Evolutionary conservation across 1,284 basidiomycete genomes (phyloP), one percentile per base, ranked within the genome.

Genomic region (Naganishia sp.): DNA sequence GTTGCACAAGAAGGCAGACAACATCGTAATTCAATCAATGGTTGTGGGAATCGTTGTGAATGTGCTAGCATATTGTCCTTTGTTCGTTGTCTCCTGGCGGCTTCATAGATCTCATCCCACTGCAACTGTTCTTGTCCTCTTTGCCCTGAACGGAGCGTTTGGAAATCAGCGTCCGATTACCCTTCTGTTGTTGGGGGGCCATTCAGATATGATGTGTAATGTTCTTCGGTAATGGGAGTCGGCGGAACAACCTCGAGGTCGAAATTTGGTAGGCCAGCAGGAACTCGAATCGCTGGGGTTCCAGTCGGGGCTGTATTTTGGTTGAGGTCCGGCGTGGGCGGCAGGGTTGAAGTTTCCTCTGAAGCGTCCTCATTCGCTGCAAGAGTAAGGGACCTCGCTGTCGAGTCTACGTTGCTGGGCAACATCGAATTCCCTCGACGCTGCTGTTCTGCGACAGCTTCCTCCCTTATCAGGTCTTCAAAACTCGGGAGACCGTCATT

Each of bases 191-290:
- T 6, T 4, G 35, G 35, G 35, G n/a, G 17, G 13, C 5, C 28
- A 41, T 54, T 31, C n/a, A 51, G 21, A 32, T 25, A 51, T 18
- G 58, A 61, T 23, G 47, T 61, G 18, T 35, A 35, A 43, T 56
- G 46, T 39, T 49, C 45, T 23, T 65, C 35, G 6, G 28, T 47
- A 11, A 53, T 31, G 3, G 67, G 67, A 13, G 67, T 68, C 41
- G 67, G 67, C 18, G 67, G 67, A 2, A 68, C 67, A 15, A 68
- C 57, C 39, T 65, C 67, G 50, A 68, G 63, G 31, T 68, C 63
- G n/a, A 68, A 50, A 46, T 45, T 50, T 17, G 58, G 58, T 32
- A 42, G 28, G 3, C 17, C n/a, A 18, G 11, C 6, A n/a, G 47
- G 28, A 43, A 61, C 15, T 15, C 25, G 49, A 25, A 61, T 18